These are phyloP conservation scores for Silene latifolia DNA, from an alignment of 148 eudicot species.

Conservation along the genomic window DNA sequence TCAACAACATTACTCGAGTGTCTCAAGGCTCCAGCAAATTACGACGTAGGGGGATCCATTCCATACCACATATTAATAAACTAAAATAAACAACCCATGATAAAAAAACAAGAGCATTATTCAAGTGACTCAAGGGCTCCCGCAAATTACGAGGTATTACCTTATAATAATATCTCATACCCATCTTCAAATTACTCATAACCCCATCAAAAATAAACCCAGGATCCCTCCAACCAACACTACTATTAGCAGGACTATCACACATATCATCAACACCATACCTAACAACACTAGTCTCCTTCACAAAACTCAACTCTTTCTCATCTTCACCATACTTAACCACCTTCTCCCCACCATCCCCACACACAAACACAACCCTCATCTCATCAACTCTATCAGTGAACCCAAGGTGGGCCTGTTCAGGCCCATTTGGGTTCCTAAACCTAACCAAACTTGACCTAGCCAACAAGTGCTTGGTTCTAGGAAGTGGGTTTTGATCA, in stretches of 20 bases:
- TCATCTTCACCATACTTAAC: constrained; percentile 62
- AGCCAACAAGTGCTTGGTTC: constrained; percentile 53
- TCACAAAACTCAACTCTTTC: constrained; percentile 26
- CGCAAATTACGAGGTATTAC: neutral
- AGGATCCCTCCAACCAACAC: constrained; percentile 96
- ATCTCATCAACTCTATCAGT: constrained; percentile 64
- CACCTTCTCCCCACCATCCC: constrained; percentile 52
- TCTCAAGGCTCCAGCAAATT: neutral
- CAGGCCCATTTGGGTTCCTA: constrained; percentile 60
- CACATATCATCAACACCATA: constrained; percentile 89
- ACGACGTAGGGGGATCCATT: too few species aligned
- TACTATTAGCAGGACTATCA: constrained; percentile 77
- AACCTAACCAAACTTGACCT: constrained; percentile 45
- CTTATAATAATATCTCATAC: constrained; percentile 56
- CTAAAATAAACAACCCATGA: neutral
- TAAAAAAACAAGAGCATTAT: neutral
- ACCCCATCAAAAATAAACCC: constrained; percentile 83
- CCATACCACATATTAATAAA: constrained; percentile 39
- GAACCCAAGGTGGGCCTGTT: constrained; percentile 77
- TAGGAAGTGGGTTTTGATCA: constrained; percentile 83
- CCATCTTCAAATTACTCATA: constrained; percentile 54
- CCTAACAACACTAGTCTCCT: constrained; percentile 42
- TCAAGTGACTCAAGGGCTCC: neutral
- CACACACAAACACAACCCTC: constrained; percentile 77
- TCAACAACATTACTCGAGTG: constrained; percentile 2